Evolutionary conservation across 495 filamentous ascomycete species (phyloP).

Genomic region (Tuber calosporum): DNA sequence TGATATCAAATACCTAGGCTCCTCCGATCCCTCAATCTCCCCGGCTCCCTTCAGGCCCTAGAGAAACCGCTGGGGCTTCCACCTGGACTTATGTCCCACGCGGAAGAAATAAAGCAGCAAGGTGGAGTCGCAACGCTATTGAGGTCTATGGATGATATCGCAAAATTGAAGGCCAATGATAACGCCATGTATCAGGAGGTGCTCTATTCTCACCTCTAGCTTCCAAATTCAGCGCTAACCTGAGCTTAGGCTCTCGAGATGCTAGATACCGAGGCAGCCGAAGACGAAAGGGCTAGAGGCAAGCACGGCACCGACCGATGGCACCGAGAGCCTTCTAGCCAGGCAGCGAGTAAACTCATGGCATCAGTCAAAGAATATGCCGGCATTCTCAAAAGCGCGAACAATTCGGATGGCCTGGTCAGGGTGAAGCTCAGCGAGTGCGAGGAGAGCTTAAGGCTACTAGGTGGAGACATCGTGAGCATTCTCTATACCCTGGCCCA

Average conservation of each 20-base stretch:
- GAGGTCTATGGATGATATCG: slow-evolving; percentile 73
- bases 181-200: slow-evolving; percentile 64
- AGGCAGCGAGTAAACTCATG: slow-evolving; percentile 68
- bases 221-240: background rate
- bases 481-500: background rate
- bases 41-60: slow-evolving; percentile 85
- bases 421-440: slow-evolving; percentile 69
- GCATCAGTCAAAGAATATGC: slow-evolving; percentile 68
- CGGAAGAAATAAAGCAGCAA: slow-evolving; percentile 91
- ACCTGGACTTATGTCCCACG: slow-evolving; percentile 72
- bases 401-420: slow-evolving; percentile 73
- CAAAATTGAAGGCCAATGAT: slow-evolving; percentile 73
- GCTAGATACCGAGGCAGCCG: slow-evolving; percentile 68
- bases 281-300: slow-evolving; percentile 64
- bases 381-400: slow-evolving; percentile 79
- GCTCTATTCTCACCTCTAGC: background rate
- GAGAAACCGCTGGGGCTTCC: slow-evolving; percentile 94
- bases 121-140: slow-evolving; percentile 70
- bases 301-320: slow-evolving; percentile 89
- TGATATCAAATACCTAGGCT: slow-evolving; percentile 44
- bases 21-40: slow-evolving; percentile 75
- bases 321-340: slow-evolving; percentile 60
- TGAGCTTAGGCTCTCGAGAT: slow-evolving; percentile 54
- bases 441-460: slow-evolving; percentile 62
- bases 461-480: slow-evolving; percentile 63